Conservation (phyloP, 1,284 basidiomycete genomes). For the Naganishia albida region DNA sequence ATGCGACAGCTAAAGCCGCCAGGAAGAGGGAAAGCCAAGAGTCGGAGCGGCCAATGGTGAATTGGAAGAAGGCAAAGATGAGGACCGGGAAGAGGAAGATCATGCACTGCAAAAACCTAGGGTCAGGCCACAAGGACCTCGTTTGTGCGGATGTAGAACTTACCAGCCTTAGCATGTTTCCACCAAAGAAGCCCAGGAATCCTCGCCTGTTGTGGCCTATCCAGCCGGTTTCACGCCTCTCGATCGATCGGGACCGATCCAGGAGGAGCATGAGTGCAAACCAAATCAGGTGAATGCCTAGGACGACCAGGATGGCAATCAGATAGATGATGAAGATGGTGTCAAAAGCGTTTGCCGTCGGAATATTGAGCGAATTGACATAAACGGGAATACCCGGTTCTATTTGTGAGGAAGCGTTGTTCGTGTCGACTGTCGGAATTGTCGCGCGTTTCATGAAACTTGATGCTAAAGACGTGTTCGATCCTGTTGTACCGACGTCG, state of each 20-base stretch:
- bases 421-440: slow-evolving; percentile 67
- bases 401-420: slow-evolving; percentile 51
- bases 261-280: slow-evolving; percentile 57
- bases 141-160: slow-evolving; percentile 28
- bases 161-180: slow-evolving; percentile 52
- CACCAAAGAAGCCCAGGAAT: slow-evolving; percentile 57
- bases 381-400: slow-evolving; percentile 78
- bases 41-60: slow-evolving; percentile 70
- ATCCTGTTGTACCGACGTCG: slow-evolving; percentile 17
- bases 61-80: slow-evolving; percentile 81
- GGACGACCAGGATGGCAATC: slow-evolving; percentile 63
- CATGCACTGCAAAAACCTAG: slow-evolving; percentile 58
- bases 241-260: slow-evolving; percentile 45
- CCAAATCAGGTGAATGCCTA: slow-evolving; percentile 60
- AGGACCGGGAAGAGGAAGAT: slow-evolving; percentile 67
- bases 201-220: slow-evolving; percentile 55
- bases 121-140: not conserved
- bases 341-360: slow-evolving; percentile 79
- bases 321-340: slow-evolving; percentile 73
- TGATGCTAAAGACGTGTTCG: slow-evolving; percentile 10
- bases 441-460: slow-evolving; percentile 48
- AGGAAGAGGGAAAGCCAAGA: slow-evolving; percentile 77
- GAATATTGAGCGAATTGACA: slow-evolving; percentile 70
- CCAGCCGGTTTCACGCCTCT: slow-evolving; percentile 42
- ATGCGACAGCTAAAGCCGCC: slow-evolving; percentile 61